Evolutionary conservation across 2,329 filamentous ascomycete species (phyloP), one percentile per base, ranked within the genome.

Genomic region (Metarhizium rileyi): DNA sequence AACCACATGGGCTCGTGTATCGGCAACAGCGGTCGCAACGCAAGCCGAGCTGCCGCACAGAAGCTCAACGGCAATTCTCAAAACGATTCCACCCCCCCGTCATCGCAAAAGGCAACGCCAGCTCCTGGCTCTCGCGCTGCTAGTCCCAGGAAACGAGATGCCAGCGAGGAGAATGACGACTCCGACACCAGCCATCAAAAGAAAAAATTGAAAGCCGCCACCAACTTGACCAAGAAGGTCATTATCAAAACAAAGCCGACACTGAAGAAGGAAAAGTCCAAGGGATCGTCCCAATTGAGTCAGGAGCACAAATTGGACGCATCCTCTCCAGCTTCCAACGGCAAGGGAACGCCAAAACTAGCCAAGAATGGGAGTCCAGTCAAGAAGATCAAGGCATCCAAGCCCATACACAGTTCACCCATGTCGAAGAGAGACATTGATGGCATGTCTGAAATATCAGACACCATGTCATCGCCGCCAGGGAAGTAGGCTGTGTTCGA

Each of bases 1-100:
- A 83, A 83, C 54, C 81, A 84, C 64, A 83, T 84, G 80, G 78
- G 78, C 30, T 81, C 78, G 18, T 83, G 80, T 61, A 84, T 84
- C 53, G 80, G 80, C 41, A 83, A 82, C 61, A 81, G 78, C 56
- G 79, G 80, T 23, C 73, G 81, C 30, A 81, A 78, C 55, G 79
- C 80, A 14, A 81, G 79, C 53, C 70, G 80, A 50, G 78, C 77
- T 7, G 81, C 81, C 10, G 76, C 79, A 9, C 75, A 79, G 56
- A 83, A 83, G 67, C 78, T 84, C 54, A 80, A 80, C 55, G 77
- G 74, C 52, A 73, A 68, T 51, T 78, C 72, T 50, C 73, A 75
- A 54, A 70, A 74, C 55, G 78, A 80, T 51, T 69, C 71, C 44
- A 83, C 80, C 40, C 79, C 80, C 9, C 79, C 80, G 16, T 76